phyloP scores from a whole-genome alignment of 441 rosid species.

The Erodium trifolium region DNA sequence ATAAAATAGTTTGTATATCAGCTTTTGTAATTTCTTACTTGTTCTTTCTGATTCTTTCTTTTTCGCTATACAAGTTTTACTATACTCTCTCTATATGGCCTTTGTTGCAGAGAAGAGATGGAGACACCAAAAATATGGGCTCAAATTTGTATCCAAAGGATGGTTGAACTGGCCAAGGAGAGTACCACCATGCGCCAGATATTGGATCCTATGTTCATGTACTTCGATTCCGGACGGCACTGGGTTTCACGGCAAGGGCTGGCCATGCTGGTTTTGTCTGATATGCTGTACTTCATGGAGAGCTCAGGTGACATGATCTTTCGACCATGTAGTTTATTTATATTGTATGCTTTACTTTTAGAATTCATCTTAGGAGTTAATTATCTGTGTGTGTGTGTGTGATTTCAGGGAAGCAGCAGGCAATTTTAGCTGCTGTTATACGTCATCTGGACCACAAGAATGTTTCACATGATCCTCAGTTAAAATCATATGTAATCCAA shows the following conservation, averaged over 20 bases:
- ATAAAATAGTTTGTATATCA: neutral
- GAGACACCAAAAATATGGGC: slow-evolving; percentile 91
- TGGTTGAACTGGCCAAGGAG: slow-evolving; percentile 90
- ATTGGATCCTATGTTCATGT: slow-evolving; percentile 73
- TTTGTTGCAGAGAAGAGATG: slow-evolving; percentile 59
- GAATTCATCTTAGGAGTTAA: neutral
- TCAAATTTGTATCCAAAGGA: slow-evolving; percentile 81
- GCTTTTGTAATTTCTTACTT: neutral
- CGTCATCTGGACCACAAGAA: slow-evolving; percentile 93
- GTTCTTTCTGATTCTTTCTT: neutral
- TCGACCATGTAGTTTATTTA: slow-evolving; percentile 2
- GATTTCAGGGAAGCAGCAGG: slow-evolving; percentile 66
- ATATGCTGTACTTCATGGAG: slow-evolving; percentile 66
- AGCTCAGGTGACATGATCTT: slow-evolving; percentile 43
- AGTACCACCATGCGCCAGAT: slow-evolving; percentile 70
- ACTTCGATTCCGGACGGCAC: slow-evolving; percentile 68
- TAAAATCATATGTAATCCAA: slow-evolving; percentile 60
- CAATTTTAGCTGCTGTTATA: slow-evolving; percentile 65
- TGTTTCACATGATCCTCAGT: slow-evolving; percentile 65
- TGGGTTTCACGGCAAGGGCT: slow-evolving; percentile 78
- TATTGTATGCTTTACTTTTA: neutral
- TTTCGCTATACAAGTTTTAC: neutral
- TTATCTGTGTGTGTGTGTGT: slow-evolving; percentile 15
- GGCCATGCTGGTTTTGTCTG: slow-evolving; percentile 74
- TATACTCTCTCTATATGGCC: slow-evolving; percentile 2